Conservation (phyloP, 139 green algal genomes). For the Tetradesmus lagerheimii region DNA sequence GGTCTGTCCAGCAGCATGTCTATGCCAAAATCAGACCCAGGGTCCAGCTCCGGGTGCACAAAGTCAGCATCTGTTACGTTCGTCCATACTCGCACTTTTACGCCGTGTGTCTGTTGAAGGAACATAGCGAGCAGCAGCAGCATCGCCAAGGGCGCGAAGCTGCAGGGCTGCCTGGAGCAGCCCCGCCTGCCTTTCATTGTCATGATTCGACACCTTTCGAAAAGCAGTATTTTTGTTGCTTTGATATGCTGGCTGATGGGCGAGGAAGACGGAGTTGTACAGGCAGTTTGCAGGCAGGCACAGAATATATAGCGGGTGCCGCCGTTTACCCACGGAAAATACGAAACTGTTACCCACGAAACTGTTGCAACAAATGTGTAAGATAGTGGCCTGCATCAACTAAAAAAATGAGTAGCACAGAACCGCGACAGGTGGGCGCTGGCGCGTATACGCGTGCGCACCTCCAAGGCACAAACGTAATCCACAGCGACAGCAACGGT, state of each 20-base stretch:
- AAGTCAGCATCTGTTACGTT: conserved; percentile 30
- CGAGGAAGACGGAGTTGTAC: background rate
- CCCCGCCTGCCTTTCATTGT: background rate
- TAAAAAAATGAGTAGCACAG: background rate
- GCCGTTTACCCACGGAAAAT: background rate
- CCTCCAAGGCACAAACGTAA: background rate
- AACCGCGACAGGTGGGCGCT: background rate
- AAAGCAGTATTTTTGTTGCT: background rate
- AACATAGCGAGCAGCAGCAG: background rate
- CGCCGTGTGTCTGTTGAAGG: background rate
- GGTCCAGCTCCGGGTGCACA: conserved; percentile 32
- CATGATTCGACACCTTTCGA: too few species aligned
- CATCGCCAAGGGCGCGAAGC: background rate
- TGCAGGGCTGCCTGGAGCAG: background rate
- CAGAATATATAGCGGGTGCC: background rate
- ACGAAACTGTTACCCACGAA: too few species aligned
- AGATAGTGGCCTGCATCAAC: too few species aligned
- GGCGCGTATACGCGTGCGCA: background rate
- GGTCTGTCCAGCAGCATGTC: conserved; percentile 22
- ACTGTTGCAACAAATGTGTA: too few species aligned
- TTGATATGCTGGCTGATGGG: background rate
- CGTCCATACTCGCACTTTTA: conserved; percentile 38
- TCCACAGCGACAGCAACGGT: too few species aligned
- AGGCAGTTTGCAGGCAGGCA: background rate
- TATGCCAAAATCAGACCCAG: conserved; percentile 28